Conservation (phyloP, 148 eudicot genomes). For the Vaccinium macrocarpon region DNA sequence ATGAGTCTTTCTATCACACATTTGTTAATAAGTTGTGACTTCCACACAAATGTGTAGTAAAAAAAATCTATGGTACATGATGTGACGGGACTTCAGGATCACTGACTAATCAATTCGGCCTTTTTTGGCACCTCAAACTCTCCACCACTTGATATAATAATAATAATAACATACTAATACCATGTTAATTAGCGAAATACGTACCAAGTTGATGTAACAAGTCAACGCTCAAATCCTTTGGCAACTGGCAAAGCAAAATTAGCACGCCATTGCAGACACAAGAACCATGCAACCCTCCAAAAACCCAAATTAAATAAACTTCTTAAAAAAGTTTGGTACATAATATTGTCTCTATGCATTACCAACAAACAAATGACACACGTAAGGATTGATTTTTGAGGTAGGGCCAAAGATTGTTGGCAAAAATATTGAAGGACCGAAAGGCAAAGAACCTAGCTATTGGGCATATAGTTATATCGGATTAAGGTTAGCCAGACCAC, state of each 20-base stretch:
- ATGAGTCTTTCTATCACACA: too few relatives aligned
- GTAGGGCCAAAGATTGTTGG: background rate
- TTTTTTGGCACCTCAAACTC: background rate
- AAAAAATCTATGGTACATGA: too few relatives aligned
- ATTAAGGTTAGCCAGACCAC: background rate
- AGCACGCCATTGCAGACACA: constrained; percentile 1
- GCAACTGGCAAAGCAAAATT: background rate
- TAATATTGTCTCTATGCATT: background rate
- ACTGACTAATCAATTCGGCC: too few relatives aligned
- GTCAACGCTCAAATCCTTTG: constrained; percentile 12
- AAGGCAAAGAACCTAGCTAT: background rate
- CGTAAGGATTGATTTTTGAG: background rate
- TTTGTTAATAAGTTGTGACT: too few relatives aligned
- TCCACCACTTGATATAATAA: background rate
- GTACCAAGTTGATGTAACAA: background rate
- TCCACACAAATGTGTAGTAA: too few relatives aligned
- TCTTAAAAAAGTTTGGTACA: background rate
- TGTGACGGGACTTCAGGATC: too few relatives aligned
- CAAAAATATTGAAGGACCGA: background rate
- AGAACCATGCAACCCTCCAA: constrained; percentile 4
- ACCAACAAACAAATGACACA: background rate
- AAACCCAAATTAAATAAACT: background rate
- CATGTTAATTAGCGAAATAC: background rate
- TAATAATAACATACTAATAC: background rate
- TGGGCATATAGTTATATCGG: background rate